A percentile compares a stretch with the other conserved stretches of the same genome.
These are phyloP conservation scores for Mycena vulgaris DNA, from an alignment of 768 basidiomycete genomes.

Conservation along the genomic window DNA sequence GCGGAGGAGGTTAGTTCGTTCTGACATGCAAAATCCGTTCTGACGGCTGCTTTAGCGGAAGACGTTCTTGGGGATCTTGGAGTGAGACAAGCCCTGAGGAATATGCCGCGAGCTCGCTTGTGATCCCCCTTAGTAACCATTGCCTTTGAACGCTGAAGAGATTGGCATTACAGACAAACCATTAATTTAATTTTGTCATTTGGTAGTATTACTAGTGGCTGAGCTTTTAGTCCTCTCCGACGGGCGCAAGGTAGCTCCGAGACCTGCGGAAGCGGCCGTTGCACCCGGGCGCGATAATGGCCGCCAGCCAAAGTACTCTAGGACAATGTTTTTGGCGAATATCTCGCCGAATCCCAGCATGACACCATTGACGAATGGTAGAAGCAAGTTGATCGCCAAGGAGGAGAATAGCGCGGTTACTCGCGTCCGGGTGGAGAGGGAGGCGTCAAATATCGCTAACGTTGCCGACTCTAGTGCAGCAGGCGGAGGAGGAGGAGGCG, in stretches of 20 bases:
- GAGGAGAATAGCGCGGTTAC: slow-evolving; percentile 79
- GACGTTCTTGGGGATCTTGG: slow-evolving; percentile 90
- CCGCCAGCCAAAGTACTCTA: slow-evolving; percentile 69
- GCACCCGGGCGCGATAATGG: slow-evolving; percentile 49
- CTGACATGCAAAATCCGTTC: slow-evolving; percentile 12
- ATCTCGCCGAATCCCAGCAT: slow-evolving; percentile 98
- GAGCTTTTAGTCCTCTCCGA: slow-evolving; percentile 19
- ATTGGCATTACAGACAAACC: slow-evolving; percentile 12
- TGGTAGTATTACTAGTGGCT: slow-evolving; percentile 7
- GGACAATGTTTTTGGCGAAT: slow-evolving; percentile 85
- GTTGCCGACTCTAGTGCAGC: slow-evolving; percentile 62
- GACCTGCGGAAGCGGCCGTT: slow-evolving; percentile 56
- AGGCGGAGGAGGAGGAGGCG: slow-evolving; percentile 42
- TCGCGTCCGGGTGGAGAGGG: slow-evolving; percentile 78
- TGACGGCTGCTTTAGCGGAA: slow-evolving; percentile 62
- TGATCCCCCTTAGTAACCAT: too few species aligned
- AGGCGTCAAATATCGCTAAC: slow-evolving; percentile 78
- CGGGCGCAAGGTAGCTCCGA: slow-evolving; percentile 35
- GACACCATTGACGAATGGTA: slow-evolving; percentile 94
- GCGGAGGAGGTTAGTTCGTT: slow-evolving; percentile 71
- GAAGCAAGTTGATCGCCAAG: slow-evolving; percentile 85
- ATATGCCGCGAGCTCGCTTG: slow-evolving; percentile 78
- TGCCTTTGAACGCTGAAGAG: neutral
- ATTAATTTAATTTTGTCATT: slow-evolving; percentile 17
- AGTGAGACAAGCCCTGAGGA: slow-evolving; percentile 83